These are phyloP conservation scores for Ceriops decandra DNA, from an alignment of 345 rosid species.

Conservation along the genomic window DNA sequence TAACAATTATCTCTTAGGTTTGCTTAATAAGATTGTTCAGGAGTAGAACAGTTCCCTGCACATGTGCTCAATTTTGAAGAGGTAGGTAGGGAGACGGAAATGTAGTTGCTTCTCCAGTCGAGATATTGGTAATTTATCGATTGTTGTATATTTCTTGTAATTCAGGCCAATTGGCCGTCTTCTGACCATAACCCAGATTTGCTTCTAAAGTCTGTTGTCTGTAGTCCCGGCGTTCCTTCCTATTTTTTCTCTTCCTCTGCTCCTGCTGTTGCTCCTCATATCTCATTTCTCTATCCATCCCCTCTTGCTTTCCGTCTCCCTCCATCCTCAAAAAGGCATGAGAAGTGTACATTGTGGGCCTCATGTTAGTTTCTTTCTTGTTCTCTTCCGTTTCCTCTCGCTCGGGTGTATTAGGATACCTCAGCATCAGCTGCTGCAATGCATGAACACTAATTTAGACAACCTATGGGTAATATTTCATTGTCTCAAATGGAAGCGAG, in stretches of 20 bases:
- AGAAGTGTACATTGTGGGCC: neutral
- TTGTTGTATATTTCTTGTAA: conserved; percentile 25
- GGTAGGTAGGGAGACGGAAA: conserved; percentile 14
- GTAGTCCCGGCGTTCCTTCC: neutral
- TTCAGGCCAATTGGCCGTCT: conserved; percentile 13
- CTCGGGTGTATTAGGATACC: neutral
- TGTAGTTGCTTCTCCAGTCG: conserved; percentile 1
- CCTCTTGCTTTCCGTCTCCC: neutral
- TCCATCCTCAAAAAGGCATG: neutral
- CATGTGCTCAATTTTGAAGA: conserved; percentile 27
- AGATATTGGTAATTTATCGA: conserved; percentile 19
- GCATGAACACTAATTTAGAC: no score
- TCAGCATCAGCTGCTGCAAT: no score
- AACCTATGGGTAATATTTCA: no score
- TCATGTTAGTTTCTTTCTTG: neutral
- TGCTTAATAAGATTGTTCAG: neutral
- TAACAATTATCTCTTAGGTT: conserved; percentile 13
- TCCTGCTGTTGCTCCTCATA: neutral
- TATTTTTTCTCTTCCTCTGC: neutral
- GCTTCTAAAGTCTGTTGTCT: neutral
- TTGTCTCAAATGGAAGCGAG: no score
- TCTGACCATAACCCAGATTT: neutral
- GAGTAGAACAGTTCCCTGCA: conserved; percentile 17
- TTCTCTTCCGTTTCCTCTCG: neutral
- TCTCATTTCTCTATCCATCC: neutral